A percentile compares a stretch with the other conserved stretches of the same genome.
These are phyloP conservation scores for Mariannaea sp. DNA, from an alignment of 2,329 filamentous ascomycete genomes.

Conservation along the genomic window DNA sequence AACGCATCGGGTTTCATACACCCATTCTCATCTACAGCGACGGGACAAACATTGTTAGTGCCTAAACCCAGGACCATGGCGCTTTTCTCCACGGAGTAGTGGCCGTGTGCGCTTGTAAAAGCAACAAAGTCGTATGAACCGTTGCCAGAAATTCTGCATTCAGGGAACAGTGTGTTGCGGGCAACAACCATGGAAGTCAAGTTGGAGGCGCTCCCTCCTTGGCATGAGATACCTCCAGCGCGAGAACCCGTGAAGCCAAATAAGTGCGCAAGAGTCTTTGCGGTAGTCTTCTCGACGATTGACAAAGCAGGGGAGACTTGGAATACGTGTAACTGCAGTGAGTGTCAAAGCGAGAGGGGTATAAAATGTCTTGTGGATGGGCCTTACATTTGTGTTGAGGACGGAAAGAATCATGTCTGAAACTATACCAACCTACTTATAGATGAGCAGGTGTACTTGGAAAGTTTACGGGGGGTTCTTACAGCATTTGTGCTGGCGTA, in stretches of 20 bases:
- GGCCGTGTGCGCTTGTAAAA: constrained; percentile 88
- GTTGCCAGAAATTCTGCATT: constrained; percentile 76
- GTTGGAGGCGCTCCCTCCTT: constrained; percentile 85
- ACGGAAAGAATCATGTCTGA: constrained; percentile 83
- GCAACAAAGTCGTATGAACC: constrained; percentile 70
- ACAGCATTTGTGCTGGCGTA: constrained; percentile 89
- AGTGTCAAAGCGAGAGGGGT: constrained; percentile 14
- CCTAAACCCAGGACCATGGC: constrained; percentile 91
- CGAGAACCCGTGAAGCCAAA: constrained; percentile 76
- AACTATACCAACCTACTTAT: constrained; percentile 72
- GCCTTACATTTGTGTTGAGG: constrained; percentile 84
- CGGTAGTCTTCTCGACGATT: constrained; percentile 84
- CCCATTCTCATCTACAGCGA: constrained; percentile 74
- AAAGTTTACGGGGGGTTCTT: constrained; percentile 34
- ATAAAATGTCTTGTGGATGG: not conserved
- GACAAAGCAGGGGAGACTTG: constrained; percentile 90
- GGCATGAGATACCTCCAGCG: constrained; percentile 76
- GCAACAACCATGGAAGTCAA: constrained; percentile 84
- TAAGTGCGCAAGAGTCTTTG: constrained; percentile 70
- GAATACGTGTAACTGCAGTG: constrained; percentile 70
- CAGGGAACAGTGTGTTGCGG: constrained; percentile 81
- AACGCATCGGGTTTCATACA: constrained; percentile 72
- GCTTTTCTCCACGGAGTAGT: constrained; percentile 94
- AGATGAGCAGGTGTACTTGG: constrained; percentile 7
- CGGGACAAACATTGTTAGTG: constrained; percentile 69